Percentiles rank a stretch among this genome's conserved stretches.
Conservation (phyloP, 352 stramenopile species). For the Pseudoperonospora humuli region DNA sequence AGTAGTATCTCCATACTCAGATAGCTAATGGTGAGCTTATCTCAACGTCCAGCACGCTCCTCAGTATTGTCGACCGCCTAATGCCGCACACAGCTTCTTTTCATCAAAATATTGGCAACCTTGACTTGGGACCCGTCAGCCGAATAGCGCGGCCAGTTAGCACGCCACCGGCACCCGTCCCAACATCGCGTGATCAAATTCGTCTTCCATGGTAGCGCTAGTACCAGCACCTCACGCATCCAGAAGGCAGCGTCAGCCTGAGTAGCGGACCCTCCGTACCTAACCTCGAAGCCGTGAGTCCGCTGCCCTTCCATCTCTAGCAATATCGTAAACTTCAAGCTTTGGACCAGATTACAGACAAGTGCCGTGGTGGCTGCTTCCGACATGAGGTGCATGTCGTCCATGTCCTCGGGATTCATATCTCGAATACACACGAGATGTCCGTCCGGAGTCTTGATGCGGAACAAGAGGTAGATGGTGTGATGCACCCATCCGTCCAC, state of each 20-base stretch:
- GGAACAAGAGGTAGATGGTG: conserved; percentile 68
- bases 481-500: conserved; percentile 49
- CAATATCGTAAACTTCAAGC: conserved; percentile 50
- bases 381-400: conserved; percentile 25
- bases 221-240: conserved; percentile 49
- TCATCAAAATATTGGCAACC: conserved; percentile 21
- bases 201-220: conserved; percentile 49
- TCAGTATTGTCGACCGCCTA: conserved; percentile 15
- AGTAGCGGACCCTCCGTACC: conserved; percentile 44
- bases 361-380: conserved; percentile 6
- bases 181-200: conserved; percentile 32
- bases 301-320: conserved; percentile 22
- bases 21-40: too few species aligned
- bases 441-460: conserved; percentile 53
- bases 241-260: conserved; percentile 40
- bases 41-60: too few species aligned
- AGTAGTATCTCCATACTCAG: conserved; percentile 14
- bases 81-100: conserved; percentile 13
- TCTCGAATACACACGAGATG: conserved; percentile 63
- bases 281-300: conserved; percentile 39
- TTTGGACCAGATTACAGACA: conserved; percentile 51
- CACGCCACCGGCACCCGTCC: conserved; percentile 6
- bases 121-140: conserved; percentile 5
- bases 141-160: background rate
- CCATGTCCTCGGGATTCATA: conserved; percentile 39